Base-by-base conservation (phyloP, 257 asterid genomes). In the Schizonepeta tenuifolia region DNA sequence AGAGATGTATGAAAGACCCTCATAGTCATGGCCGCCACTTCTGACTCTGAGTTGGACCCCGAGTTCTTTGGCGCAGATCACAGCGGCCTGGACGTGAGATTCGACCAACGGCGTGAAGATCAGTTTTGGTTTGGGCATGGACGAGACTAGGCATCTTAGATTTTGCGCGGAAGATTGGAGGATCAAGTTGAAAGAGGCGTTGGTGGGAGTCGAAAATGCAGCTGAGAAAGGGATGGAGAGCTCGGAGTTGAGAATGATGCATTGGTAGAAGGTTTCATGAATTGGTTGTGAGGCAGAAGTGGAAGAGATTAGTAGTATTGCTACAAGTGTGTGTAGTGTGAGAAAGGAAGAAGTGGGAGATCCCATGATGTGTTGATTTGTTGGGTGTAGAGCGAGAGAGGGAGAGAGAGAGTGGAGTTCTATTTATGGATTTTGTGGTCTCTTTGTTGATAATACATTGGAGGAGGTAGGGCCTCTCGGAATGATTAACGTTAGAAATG, bases 81-180 rank as follows among this genome's bases (percentile, higher is more conserved):
- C 81, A 0, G 87, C 80, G 0, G 87, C 79, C 49, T 80, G 84
- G 28, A 74, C 83, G 24, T 83, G 83, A 75, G 67, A 80, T 51
- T 83, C 87, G 38, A 67, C 17, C 6, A 78, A n/a, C 1, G 87
- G 87, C 0, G 85, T 83, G 85, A 83, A 83, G 53, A 83, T 83
- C 2, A 83, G 82, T 14, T 41, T 75, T 18, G 87, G 87, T 46
- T 83, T 83, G 0, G 76, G 73, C 12, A 74, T 47, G 13, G 87
- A 77, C 1, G 87, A 66, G 13, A 65, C 67, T 10, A 83, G 76
- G 68, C 79, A 80, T 49, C 87, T 53, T 22, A 83, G 84, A 65
- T 83, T 83, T 47, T 77, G 81, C 0, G 87, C 87, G 0, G 85
- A 40, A 20, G 87, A 83, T 67, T 65, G 69, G 51, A 83, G 79